These are phyloP conservation scores for Rhodotorula sp. DNA, from an alignment of 1,284 basidiomycete genomes.

Conservation along the genomic window DNA sequence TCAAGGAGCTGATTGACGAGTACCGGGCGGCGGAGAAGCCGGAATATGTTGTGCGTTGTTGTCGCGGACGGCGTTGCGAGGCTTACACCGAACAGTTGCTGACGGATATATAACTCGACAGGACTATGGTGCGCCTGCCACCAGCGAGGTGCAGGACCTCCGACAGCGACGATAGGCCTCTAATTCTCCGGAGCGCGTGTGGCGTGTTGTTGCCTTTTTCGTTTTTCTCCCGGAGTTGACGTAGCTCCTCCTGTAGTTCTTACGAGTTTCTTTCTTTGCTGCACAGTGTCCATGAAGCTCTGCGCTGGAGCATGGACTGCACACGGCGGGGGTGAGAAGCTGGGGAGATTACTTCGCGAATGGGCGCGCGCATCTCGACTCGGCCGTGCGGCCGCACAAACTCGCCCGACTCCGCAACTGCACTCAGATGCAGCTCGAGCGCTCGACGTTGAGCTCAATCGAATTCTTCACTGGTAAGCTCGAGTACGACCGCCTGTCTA, in stretches of 20 bases:
- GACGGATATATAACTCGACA: neutral
- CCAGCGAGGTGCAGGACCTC: neutral
- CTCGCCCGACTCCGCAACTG: constrained; percentile 1
- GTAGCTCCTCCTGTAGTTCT: too few species aligned
- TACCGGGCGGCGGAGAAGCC: constrained; percentile 89
- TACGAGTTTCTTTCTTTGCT: too few species aligned
- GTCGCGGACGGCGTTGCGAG: neutral
- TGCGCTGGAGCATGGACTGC: too few species aligned
- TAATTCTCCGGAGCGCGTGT: too few species aligned
- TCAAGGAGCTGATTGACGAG: constrained; percentile 77
- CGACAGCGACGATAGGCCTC: neutral
- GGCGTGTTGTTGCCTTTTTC: neutral
- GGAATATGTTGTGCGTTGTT: constrained; percentile 65
- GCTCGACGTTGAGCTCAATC: neutral
- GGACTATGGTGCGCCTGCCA: constrained; percentile 31
- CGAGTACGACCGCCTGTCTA: neutral
- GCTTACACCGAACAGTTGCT: too few species aligned
- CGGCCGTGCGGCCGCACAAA: neutral
- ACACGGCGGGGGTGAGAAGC: neutral
- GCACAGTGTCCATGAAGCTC: too few species aligned
- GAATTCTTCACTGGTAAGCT: neutral
- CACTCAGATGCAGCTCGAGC: neutral
- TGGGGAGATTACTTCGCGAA: neutral
- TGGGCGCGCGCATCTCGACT: neutral
- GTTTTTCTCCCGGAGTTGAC: too few species aligned